These are phyloP conservation scores for Mucor racemosus DNA, from an alignment of 371 early-diverging fungal species.

Conservation along the genomic window DNA sequence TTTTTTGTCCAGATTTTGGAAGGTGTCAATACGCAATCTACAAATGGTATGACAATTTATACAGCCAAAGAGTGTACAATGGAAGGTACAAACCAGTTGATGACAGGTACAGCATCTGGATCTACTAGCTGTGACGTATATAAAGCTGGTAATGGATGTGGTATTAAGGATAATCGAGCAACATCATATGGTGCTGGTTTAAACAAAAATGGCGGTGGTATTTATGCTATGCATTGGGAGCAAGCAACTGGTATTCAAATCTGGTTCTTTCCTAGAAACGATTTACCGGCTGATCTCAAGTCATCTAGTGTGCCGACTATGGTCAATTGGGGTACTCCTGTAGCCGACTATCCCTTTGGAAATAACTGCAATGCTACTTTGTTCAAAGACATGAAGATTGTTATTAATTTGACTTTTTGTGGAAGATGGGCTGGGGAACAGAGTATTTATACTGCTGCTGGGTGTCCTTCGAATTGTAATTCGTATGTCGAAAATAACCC, in stretches of 20 bases:
- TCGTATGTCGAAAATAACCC: slow-evolving; percentile 25
- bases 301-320: slow-evolving; percentile 27
- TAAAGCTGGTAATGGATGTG: slow-evolving; percentile 29
- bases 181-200: slow-evolving; percentile 37
- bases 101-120: background rate
- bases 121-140: slow-evolving; percentile 18
- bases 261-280: slow-evolving; percentile 34
- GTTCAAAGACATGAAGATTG: slow-evolving; percentile 17
- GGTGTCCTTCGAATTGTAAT: slow-evolving; percentile 25
- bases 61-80: slow-evolving; percentile 26
- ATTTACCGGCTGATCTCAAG: slow-evolving; percentile 37
- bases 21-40: slow-evolving; percentile 33
- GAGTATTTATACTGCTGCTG: slow-evolving; percentile 3
- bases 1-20: slow-evolving; percentile 19
- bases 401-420: slow-evolving; percentile 30
- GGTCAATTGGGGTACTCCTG: slow-evolving; percentile 32
- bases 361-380: slow-evolving; percentile 13
- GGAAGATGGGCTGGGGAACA: slow-evolving; percentile 26
- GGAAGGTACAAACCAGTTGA: slow-evolving; percentile 1
- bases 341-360: slow-evolving; percentile 31
- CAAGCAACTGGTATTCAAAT: slow-evolving; percentile 30
- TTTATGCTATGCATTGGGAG: slow-evolving; percentile 41
- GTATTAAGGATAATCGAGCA: slow-evolving; percentile 9
- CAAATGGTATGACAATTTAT: slow-evolving; percentile 27
- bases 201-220: slow-evolving; percentile 42